Percentiles rank a stretch among this genome's conserved stretches.
Evolutionary conservation across 179 eudicot genomes (phyloP).

Genomic region (Beta lomatogona): DNA sequence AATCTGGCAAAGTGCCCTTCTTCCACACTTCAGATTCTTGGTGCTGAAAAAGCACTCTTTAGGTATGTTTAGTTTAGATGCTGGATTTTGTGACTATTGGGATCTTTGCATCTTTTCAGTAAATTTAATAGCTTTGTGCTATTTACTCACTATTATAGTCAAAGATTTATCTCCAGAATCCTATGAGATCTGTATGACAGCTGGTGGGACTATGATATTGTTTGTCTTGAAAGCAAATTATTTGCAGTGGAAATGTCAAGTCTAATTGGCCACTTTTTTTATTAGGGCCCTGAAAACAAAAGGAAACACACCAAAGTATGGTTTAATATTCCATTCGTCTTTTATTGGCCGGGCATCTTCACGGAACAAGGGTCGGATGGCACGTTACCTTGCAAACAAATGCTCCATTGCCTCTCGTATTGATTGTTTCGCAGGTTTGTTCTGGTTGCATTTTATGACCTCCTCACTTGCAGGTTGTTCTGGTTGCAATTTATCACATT

Average conservation of each 20-base stretch:
- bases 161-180: not conserved
- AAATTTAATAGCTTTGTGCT: not conserved
- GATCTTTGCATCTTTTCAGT: not conserved
- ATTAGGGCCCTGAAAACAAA: conserved; percentile 87
- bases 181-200: not conserved
- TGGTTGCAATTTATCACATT: too few relatives aligned
- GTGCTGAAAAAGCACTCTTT: conserved; percentile 96
- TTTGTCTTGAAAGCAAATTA: not conserved
- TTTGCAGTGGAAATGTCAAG: not conserved
- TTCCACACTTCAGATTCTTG: conserved; percentile 94
- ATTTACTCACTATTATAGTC: not conserved
- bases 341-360: conserved; percentile 98
- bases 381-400: conserved; percentile 98
- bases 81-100: not conserved
- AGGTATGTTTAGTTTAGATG: conserved; percentile 44
- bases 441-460: not conserved
- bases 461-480: not conserved
- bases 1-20: conserved; percentile 98
- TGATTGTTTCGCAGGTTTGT: conserved; percentile 85
- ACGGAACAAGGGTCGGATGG: conserved; percentile 93
- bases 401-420: conserved; percentile 96
- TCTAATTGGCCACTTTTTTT: not conserved
- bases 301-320: conserved; percentile 97
- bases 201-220: not conserved
- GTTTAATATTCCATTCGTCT: conserved; percentile 95